phyloP scores from a whole-genome alignment of 1,284 basidiomycete genomes.

The Puccinia polysora region DNA sequence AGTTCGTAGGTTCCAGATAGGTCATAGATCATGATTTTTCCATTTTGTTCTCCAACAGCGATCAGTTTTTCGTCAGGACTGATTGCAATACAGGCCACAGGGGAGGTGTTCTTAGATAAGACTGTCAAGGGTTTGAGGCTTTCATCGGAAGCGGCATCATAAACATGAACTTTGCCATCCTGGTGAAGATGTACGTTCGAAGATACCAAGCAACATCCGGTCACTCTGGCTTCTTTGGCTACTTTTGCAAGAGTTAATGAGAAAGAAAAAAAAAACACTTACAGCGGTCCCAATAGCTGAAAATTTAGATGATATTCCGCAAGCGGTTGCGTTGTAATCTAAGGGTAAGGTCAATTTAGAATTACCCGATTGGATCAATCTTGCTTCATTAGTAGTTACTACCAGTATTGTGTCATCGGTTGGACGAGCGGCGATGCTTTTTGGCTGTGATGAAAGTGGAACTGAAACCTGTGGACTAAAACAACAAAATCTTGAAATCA shows the following conservation, averaged over 20 bases:
- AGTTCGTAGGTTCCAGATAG: slow-evolving; percentile 61
- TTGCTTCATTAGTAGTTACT: slow-evolving; percentile 59
- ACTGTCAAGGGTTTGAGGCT: slow-evolving; percentile 48
- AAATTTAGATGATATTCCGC: slow-evolving; percentile 58
- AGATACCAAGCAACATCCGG: background rate
- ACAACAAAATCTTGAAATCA: background rate
- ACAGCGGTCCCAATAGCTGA: slow-evolving; percentile 75
- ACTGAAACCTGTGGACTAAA: slow-evolving; percentile 45
- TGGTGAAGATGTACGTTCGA: no score
- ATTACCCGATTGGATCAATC: slow-evolving; percentile 62
- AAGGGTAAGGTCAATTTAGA: slow-evolving; percentile 61
- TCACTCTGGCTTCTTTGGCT: no score
- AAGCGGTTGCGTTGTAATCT: slow-evolving; percentile 60
- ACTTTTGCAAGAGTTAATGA: background rate
- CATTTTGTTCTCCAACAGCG: slow-evolving; percentile 61
- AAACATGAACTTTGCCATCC: slow-evolving; percentile 70
- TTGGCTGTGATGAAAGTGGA: slow-evolving; percentile 65
- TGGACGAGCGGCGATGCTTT: slow-evolving; percentile 61
- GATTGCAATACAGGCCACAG: slow-evolving; percentile 73
- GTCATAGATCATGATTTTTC: slow-evolving; percentile 75
- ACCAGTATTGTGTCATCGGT: slow-evolving; percentile 66
- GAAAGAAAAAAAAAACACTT: slow-evolving; percentile 47
- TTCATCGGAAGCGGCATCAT: slow-evolving; percentile 51
- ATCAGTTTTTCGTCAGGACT: slow-evolving; percentile 61
- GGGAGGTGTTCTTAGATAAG: slow-evolving; percentile 67